Conservation (phyloP, 2,329 filamentous ascomycete species). For the Aspergillus arachidicola region DNA sequence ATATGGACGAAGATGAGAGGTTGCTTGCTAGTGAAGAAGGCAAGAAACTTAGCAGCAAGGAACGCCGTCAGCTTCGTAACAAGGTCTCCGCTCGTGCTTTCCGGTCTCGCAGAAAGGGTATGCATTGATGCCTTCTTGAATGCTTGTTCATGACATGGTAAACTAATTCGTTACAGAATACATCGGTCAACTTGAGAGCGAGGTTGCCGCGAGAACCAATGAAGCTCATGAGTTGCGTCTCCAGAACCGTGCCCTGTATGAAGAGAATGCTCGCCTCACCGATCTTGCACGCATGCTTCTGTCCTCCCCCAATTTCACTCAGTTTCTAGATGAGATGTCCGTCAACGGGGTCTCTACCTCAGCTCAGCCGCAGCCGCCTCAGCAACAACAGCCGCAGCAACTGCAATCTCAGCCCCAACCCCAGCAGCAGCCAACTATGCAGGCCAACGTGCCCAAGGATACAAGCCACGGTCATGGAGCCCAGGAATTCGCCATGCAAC, state of each 20-base stretch:
- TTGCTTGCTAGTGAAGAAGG: constrained; percentile 94
- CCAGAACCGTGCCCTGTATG: constrained; percentile 78
- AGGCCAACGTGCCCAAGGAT: constrained; percentile 65
- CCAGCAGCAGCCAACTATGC: constrained; percentile 43
- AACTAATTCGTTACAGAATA: constrained; percentile 76
- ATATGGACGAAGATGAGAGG: constrained; percentile 98
- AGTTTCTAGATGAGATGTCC: constrained; percentile 73
- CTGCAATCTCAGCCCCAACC: constrained; percentile 43
- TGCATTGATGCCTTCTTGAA: constrained; percentile 31
- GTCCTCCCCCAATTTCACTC: constrained; percentile 78
- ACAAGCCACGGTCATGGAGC: constrained; percentile 61
- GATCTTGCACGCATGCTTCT: constrained; percentile 81
- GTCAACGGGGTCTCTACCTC: constrained; percentile 55
- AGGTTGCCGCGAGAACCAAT: constrained; percentile 79
- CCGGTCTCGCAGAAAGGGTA: constrained; percentile 97
- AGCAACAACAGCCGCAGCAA: constrained; percentile 39
- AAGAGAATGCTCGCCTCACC: constrained; percentile 81
- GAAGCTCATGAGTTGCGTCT: constrained; percentile 79
- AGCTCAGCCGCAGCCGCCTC: constrained; percentile 41
- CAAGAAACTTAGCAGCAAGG: constrained; percentile 98
- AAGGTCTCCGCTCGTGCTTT: constrained; percentile 98
- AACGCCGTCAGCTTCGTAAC: constrained; percentile 94
- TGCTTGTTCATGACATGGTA: constrained; percentile 4
- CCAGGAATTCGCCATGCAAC: constrained; percentile 60
- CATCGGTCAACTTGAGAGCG: constrained; percentile 88